Conservation (phyloP, 345 rosid species). For the Acer negundo region DNA sequence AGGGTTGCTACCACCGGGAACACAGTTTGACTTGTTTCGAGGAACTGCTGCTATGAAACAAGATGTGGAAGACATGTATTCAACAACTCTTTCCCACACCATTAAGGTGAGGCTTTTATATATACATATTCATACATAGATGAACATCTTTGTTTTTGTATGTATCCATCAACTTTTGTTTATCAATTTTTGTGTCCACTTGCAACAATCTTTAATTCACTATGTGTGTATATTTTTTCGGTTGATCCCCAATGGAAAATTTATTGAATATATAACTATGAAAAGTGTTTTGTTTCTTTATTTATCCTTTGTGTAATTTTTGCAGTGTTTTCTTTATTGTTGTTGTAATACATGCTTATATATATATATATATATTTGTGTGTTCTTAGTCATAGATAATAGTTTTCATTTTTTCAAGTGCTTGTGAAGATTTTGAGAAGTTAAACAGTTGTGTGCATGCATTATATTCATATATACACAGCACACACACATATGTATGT, state of each 20-base stretch:
- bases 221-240: neutral
- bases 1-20: constrained; percentile 97
- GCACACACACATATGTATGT: neutral
- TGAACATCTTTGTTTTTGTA: neutral
- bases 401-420: neutral
- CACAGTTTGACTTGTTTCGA: constrained; percentile 95
- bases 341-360: neutral
- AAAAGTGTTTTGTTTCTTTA: neutral
- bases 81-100: constrained; percentile 75
- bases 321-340: neutral
- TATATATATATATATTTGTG: too few species aligned
- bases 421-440: neutral
- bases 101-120: constrained; percentile 58
- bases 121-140: neutral
- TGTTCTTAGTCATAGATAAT: too few species aligned
- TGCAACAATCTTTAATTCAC: neutral
- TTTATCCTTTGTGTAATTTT: neutral
- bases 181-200: neutral
- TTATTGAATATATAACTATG: neutral
- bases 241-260: neutral
- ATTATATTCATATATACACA: neutral
- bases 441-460: neutral
- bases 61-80: constrained; percentile 91
- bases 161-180: neutral
- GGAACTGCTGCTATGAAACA: constrained; percentile 99